Base-by-base conservation (phyloP, 2,329 filamentous ascomycete genomes). In the Clarireedia hainanense region DNA sequence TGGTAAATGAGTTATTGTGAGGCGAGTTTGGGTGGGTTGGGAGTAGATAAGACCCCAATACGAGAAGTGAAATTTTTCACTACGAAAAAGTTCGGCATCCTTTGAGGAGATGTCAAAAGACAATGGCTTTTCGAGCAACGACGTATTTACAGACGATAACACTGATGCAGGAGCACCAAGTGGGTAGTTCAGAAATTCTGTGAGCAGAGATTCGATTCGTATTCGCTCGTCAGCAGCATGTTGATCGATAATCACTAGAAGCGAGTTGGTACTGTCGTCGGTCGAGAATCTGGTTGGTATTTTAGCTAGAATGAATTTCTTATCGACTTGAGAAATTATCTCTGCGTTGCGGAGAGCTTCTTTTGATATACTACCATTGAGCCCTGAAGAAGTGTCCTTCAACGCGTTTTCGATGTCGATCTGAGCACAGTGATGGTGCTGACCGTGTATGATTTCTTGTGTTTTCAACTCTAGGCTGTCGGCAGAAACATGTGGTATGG, bases 201-300 rank as follows among this genome's bases (percentile, higher is more conserved):
- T 59, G 68, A 95, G 83, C 1, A 99, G 75, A 0, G 70, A 68
- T 67, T 99, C 94, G 1, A 97, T 80, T 1, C 85, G 84, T 60
- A 88, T 84, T 47, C 94, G 80, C 73, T 99, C 94, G 68, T 96
- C 92, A 3, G 91, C 94, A 0, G 94, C 94, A 68, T 99, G 94
- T 66, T 99, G 94, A 66, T 99, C 94, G 40, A 96, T 75, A 40
- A 96, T 75, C 0, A 95, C 77, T 4, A 97, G 73, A 1, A 83
- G 63, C 2, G 67, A 60, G 26, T 49, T 67, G 23, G 34, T 5
- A 17, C 61, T 39, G 6, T 61, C 43, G 6, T 52, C 58, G 10
- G n/a, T 37, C 12, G 24, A 6, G 15, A 58, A 47, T 14, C 20
- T 36, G n/a, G 45, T 34, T 30, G 47, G 27, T 1, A 66, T 12